Evolutionary conservation across 257 asterid genomes (phyloP), one percentile per base, ranked within the genome.

Genomic region (Verbena officinalis): DNA sequence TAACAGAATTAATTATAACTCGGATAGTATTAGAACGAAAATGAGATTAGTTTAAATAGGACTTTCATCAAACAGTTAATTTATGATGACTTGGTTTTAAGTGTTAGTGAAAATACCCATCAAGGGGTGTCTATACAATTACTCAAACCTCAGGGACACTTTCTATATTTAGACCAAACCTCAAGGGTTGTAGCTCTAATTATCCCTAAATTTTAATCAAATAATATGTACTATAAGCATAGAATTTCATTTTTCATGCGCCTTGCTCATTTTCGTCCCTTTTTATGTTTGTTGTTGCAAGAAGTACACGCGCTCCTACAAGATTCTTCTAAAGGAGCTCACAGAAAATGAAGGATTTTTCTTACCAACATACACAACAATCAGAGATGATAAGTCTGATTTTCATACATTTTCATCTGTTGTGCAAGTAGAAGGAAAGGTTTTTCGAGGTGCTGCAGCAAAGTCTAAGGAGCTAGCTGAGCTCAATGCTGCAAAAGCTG

Each of bases 401-500:
- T 57, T 31, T 23, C 55, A 55, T 16, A 61, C 71, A 21, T 81
- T 77, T 48, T 27, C 67, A 24, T 59, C 85, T 17, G 74, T 70
- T 14, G 88, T 84, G 31, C 81, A 81, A 62, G 67, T 81, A 1
- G 76, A 70, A 59, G 86, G 78, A 44, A 74, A 77, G 76, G 31
- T 33, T 56, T 84, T 79, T 55, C 22, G 64, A 15, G 88, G 83
- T 12, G 57, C 45, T 31, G 69, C 61, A n/a, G 81, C 79, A 10
- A 75, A 75, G 45, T 67, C 84, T 16, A 61, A 75, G 78, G 77
- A 73, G 54, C 67, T 73, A 56, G 86, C 86, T 2, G 86, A 84
- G 80, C 73, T 76, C 27, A 70, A 65, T 33, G 82, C 87, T 68
- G 84, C 86, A 2, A 77, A 77, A 74, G 78, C 79, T 79, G 86